Base-by-base conservation (phyloP, 495 filamentous ascomycete species). In the Polyplosphaeria fusca region DNA sequence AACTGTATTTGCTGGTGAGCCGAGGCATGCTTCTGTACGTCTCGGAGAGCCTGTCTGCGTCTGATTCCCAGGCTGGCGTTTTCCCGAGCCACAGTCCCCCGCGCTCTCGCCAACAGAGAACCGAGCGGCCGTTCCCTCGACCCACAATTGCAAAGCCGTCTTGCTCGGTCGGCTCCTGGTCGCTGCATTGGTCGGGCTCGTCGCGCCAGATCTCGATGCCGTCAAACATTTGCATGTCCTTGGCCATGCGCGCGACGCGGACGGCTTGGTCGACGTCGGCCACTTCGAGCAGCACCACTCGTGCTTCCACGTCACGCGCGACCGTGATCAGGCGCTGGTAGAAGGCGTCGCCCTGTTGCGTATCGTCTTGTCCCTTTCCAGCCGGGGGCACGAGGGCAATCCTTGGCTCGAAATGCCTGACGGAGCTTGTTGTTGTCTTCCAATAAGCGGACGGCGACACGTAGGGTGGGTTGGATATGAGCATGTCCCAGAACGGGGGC, bases 381-480 rank as follows among this genome's bases (percentile, higher is more conserved):
- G 41, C 16, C 13, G 78, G 64, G 3, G 87, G 91, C 0, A 96
- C 87, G 5, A 97, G 72, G 4, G 93, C 93, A 4, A 83, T 62
- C 51, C 73, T 77, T 0, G 93, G 93, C 71, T 98, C 93, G 67
- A 79, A 87, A 18, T 79, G 81, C 3, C 91, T 77, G 23, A 97
- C 93, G 23, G 84, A 87, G 41, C 86, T 81, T 0, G 77, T 73
- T 0, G 75, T 80, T 2, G 74, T 77, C 11, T 67, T 72, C 1
- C 63, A 58, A 60, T 86, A 94, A 1, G 75, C 73, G 0, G 47
- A 16, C 0, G 68, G 66, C 11, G 91, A 92, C 43, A 98, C 86
- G 69, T 98, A 97, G 0, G 93, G 93, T 11, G 93, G 93, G 70
- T 98, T 98, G 3, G 86, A 82, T 27, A 90, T 81, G 0, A 98